These are phyloP conservation scores for Leccinum sublutescens DNA, from an alignment of 768 basidiomycete species.

Conservation along the genomic window DNA sequence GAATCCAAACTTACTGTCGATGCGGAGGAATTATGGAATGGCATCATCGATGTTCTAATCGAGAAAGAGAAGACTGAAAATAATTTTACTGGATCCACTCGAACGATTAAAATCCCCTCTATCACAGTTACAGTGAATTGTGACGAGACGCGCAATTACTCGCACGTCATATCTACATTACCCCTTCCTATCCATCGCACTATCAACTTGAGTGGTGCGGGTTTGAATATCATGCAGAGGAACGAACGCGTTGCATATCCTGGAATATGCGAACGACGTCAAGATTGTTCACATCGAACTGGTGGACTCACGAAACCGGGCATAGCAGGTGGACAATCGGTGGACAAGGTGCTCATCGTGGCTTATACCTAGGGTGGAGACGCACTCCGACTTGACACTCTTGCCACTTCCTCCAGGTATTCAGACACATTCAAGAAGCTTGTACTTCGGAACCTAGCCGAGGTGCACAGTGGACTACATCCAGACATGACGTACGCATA, in stretches of 20 bases:
- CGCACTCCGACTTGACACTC: neutral
- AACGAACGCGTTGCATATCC: neutral
- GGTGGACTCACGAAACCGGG: no score
- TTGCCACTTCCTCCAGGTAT: neutral
- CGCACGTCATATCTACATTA: neutral
- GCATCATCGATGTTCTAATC: neutral
- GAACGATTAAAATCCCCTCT: no score
- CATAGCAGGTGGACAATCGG: no score
- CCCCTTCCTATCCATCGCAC: neutral
- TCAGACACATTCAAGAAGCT: neutral
- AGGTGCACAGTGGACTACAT: neutral
- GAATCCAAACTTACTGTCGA: no score
- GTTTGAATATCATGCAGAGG: neutral
- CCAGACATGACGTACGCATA: conserved; percentile 6
- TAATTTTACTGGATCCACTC: neutral
- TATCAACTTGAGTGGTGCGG: neutral
- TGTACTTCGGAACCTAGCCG: conserved; percentile 1
- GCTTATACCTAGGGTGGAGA: neutral
- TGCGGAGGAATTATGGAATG: neutral
- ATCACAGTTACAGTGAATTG: no score
- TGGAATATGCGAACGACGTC: no score
- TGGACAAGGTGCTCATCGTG: conserved; percentile 7
- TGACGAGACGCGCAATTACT: no score
- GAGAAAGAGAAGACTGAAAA: neutral
- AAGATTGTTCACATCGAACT: no score